Percentiles rank a stretch among this genome's conserved stretches.
phyloP scores from a whole-genome alignment of 1,284 basidiomycete genomes.

The Trichosporon sp. region DNA sequence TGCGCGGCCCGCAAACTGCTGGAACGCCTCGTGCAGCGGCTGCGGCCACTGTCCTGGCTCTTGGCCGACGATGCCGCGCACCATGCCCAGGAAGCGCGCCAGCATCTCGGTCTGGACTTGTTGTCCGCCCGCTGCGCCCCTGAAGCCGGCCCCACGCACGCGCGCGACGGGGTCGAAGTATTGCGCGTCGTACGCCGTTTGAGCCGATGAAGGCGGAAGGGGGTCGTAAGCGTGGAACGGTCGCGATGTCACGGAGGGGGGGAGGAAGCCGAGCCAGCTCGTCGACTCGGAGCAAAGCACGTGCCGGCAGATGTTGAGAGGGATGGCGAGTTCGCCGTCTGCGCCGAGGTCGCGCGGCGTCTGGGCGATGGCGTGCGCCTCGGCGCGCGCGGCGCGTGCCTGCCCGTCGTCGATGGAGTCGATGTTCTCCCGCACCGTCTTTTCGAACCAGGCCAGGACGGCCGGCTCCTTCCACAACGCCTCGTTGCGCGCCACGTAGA shows the following conservation, averaged over 20 bases:
- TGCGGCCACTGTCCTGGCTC: slow-evolving; percentile 27
- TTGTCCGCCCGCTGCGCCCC: slow-evolving; percentile 18
- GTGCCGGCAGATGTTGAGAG: slow-evolving; percentile 68
- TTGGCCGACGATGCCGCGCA: slow-evolving; percentile 27
- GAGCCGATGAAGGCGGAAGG: slow-evolving; percentile 66
- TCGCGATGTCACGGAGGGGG: slow-evolving; percentile 59
- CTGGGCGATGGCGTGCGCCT: slow-evolving; percentile 54
- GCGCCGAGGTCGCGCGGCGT: slow-evolving; percentile 47
- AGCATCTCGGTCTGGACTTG: slow-evolving; percentile 23
- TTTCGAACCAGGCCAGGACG: slow-evolving; percentile 70
- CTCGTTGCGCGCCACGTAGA: slow-evolving; percentile 76
- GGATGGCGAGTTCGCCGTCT: slow-evolving; percentile 37
- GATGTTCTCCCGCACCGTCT: slow-evolving; percentile 53
- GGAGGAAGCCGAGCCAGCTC: slow-evolving; percentile 71
- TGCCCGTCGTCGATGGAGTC: slow-evolving; percentile 36
- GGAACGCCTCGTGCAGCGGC: slow-evolving; percentile 29
- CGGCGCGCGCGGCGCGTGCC: slow-evolving; percentile 39
- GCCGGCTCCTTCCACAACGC: slow-evolving; percentile 76
- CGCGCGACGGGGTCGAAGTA: slow-evolving; percentile 63
- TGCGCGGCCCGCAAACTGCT: slow-evolving; percentile 26
- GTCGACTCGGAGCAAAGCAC: slow-evolving; percentile 68
- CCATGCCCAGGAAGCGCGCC: slow-evolving; percentile 29
- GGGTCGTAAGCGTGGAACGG: slow-evolving; percentile 73
- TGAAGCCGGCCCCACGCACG: slow-evolving; percentile 26
- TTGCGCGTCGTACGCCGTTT: slow-evolving; percentile 66